Evolutionary conservation across 176 grass and related monocot genomes (phyloP).

Genomic region (Sorghum bicolor): Sorghum_bicolor_NCBIv3 NC_012871.2:4060001-4060500

Average conservation of each 20-base stretch:
- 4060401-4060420: background rate
- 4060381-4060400: too few species aligned
- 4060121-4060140: conserved; percentile 12
- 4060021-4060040: background rate
- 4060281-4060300: background rate
- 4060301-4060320: background rate
- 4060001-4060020: background rate
- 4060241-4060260: background rate
- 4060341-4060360: background rate
- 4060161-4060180: background rate
- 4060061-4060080: background rate
- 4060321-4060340: background rate
- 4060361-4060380: background rate
- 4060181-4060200: background rate
- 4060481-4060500: too few species aligned
- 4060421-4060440: background rate
- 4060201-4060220: background rate
- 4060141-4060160: background rate
- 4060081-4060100: background rate
- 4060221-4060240: background rate
- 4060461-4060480: background rate
- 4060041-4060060: background rate
- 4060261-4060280: background rate
- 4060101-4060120: background rate
- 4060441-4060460: background rate